Percentiles rank a stretch among this genome's conserved stretches.
These are phyloP conservation scores for Cladophialophora yegresii DNA, from an alignment of 2,329 filamentous ascomycete species.

Conservation along the genomic window DNA sequence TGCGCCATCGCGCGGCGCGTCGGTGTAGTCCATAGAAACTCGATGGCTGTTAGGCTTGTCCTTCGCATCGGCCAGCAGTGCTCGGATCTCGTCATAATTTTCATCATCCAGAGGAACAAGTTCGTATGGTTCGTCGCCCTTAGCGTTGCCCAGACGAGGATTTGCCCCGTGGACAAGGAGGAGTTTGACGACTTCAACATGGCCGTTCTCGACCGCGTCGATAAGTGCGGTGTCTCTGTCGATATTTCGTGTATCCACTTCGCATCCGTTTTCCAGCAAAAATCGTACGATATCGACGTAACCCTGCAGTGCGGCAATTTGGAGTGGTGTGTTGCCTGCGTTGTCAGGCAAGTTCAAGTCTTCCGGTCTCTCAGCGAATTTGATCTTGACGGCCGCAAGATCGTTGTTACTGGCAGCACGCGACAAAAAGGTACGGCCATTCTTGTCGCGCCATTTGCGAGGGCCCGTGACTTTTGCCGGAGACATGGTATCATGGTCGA, in stretches of 20 bases:
- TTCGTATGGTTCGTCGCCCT: conserved; percentile 88
- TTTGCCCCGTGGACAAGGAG: conserved; percentile 86
- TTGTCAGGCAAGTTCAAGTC: conserved; percentile 90
- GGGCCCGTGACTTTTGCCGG: conserved; percentile 66
- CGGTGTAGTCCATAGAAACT: conserved; percentile 47
- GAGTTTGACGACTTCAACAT: conserved; percentile 82
- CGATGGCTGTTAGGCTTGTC: conserved; percentile 53
- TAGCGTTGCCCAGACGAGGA: conserved; percentile 85
- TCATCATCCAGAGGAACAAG: conserved; percentile 74
- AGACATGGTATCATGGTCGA: conserved; percentile 57
- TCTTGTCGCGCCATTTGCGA: conserved; percentile 87
- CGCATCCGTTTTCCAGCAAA: conserved; percentile 79
- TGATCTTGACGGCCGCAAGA: conserved; percentile 72
- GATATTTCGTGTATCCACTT: conserved; percentile 74
- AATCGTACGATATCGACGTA: conserved; percentile 84
- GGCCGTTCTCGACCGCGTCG: conserved; percentile 94
- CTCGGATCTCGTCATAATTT: conserved; percentile 76
- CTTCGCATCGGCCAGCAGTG: conserved; percentile 65
- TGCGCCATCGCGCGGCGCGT: conserved; percentile 42
- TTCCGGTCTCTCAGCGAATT: conserved; percentile 75
- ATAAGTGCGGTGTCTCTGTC: conserved; percentile 91
- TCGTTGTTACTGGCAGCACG: conserved; percentile 85
- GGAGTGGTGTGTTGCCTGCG: conserved; percentile 92
- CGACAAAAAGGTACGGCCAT: conserved; percentile 87
- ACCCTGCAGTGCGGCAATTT: conserved; percentile 87